Percentiles rank a stretch among this genome's conserved stretches.
These are phyloP conservation scores for Sphaerobolus stellatus DNA, from an alignment of 1,284 basidiomycete genomes.

Conservation along the genomic window DNA sequence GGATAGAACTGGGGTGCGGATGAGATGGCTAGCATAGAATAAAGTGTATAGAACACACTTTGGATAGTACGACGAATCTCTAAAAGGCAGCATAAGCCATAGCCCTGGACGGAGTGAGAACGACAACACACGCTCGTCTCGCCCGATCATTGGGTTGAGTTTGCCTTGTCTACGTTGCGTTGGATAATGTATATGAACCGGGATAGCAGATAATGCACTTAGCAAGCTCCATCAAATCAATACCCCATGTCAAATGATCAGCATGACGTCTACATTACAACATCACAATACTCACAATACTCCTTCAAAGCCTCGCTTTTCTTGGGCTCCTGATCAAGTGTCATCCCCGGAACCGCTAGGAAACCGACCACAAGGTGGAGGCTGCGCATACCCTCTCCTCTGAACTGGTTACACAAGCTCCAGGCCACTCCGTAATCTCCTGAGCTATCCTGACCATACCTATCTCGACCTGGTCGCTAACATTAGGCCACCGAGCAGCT, in stretches of 20 bases:
- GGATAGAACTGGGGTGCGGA: conserved; percentile 64
- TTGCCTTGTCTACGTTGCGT: conserved; percentile 57
- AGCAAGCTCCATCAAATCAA: conserved; percentile 84
- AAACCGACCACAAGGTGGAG: no score
- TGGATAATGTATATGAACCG: background rate
- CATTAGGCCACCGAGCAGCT: no score
- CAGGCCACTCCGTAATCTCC: no score
- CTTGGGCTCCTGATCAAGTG: conserved; percentile 45
- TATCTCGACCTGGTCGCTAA: no score
- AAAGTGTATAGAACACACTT: conserved; percentile 54
- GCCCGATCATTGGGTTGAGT: conserved; percentile 85
- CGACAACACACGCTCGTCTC: conserved; percentile 64
- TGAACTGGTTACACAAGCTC: no score
- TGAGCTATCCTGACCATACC: no score
- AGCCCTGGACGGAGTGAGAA: conserved; percentile 2
- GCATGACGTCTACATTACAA: background rate
- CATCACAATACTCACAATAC: conserved; percentile 55
- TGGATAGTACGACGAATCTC: conserved; percentile 91
- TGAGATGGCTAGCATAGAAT: background rate
- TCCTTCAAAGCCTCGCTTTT: conserved; percentile 84
- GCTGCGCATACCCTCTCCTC: no score
- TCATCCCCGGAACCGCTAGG: conserved; percentile 39
- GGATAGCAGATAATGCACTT: conserved; percentile 21
- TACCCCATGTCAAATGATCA: conserved; percentile 52
- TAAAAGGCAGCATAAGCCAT: conserved; percentile 31